Evolutionary conservation across 148 eudicot species (phyloP).

Genomic region (Heliosperma pusillum): DNA sequence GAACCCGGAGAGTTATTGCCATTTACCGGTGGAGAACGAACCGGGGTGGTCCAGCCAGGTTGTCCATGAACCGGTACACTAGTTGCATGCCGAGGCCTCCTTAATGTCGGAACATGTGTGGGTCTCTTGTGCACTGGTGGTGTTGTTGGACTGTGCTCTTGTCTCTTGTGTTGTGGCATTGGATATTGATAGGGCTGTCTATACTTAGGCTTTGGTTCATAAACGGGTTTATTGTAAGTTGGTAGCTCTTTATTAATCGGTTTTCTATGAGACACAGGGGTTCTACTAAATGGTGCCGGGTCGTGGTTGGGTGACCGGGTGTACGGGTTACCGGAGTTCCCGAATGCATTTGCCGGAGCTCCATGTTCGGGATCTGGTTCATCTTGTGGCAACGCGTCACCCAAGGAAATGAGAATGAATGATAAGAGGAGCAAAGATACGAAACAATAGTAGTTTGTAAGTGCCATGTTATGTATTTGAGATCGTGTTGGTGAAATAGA

Average conservation of each 20-base stretch:
- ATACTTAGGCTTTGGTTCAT: background rate
- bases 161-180: background rate
- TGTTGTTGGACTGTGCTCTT: slow-evolving; percentile 4
- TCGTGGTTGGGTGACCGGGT: background rate
- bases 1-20: background rate
- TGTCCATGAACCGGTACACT: background rate
- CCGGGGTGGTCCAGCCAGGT: background rate
- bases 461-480: background rate
- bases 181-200: background rate
- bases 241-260: background rate
- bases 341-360: background rate
- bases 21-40: background rate
- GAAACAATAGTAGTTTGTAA: background rate
- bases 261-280: background rate
- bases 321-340: background rate
- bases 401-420: background rate
- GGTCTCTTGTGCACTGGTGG: slow-evolving; percentile 4
- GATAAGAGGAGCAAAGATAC: background rate
- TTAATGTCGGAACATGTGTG: background rate
- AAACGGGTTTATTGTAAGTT: background rate
- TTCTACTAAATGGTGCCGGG: slow-evolving; percentile 13
- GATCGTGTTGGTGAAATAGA: background rate
- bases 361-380: background rate
- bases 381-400: background rate
- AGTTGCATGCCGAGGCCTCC: background rate